Evolutionary conservation across 2,329 filamentous ascomycete species (phyloP).

Genomic region (Ceratocystis destructans): DNA sequence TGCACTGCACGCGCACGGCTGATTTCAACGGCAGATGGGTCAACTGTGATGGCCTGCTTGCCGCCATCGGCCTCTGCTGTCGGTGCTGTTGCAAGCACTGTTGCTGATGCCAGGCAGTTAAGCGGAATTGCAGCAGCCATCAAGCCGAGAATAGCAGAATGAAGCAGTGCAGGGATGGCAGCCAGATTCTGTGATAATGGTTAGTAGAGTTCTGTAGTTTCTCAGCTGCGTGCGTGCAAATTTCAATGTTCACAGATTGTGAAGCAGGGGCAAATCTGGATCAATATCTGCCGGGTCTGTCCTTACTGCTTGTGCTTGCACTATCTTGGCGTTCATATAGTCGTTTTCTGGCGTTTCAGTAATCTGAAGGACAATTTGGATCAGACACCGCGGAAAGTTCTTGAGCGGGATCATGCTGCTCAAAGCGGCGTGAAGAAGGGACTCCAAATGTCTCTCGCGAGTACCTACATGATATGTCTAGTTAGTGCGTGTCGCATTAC

Average conservation of each 20-base stretch:
- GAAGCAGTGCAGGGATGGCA: constrained; percentile 67
- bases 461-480: constrained; percentile 37
- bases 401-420: constrained; percentile 61
- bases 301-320: constrained; percentile 47
- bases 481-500: constrained; percentile 17
- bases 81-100: constrained; percentile 44
- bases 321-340: constrained; percentile 45
- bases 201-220: constrained; percentile 8
- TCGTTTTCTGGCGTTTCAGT: constrained; percentile 54
- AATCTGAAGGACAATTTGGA: constrained; percentile 73
- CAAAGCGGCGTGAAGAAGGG: constrained; percentile 56
- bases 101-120: constrained; percentile 54
- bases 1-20: constrained; percentile 57
- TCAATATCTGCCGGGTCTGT: neutral
- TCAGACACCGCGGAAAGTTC: constrained; percentile 60
- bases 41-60: constrained; percentile 32
- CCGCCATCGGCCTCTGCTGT: constrained; percentile 27
- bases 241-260: neutral
- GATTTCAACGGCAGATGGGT: constrained; percentile 51
- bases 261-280: neutral
- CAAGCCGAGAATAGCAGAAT: constrained; percentile 64
- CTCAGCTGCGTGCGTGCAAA: neutral
- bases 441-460: constrained; percentile 70
- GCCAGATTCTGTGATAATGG: constrained; percentile 48
- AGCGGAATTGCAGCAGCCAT: constrained; percentile 74